phyloP scores from a whole-genome alignment of 23 red algal genomes.

The Gracilaria vermiculophylla region DNA sequence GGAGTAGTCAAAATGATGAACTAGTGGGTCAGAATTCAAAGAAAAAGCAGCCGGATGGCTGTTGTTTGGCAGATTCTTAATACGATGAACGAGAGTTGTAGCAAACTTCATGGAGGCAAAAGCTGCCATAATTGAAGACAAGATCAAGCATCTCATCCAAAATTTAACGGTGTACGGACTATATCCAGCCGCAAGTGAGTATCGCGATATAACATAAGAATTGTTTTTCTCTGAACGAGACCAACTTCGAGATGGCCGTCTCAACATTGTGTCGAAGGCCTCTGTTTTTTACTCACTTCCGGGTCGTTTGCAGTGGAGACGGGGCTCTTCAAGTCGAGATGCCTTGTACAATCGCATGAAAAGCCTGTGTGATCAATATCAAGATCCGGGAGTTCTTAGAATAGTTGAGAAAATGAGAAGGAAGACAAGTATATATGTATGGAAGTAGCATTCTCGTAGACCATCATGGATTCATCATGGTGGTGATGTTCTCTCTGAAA shows the following conservation, averaged over 20 bases:
- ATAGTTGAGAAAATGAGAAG: background rate
- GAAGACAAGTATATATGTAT: no score
- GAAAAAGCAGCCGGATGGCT: background rate
- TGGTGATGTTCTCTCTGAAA: background rate
- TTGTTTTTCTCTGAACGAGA: background rate
- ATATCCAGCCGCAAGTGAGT: background rate
- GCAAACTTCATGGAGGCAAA: background rate
- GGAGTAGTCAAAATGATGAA: conserved; percentile 12
- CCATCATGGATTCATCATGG: background rate
- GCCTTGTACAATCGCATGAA: background rate
- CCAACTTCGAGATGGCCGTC: background rate
- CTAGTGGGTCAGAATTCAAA: background rate
- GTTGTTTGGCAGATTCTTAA: background rate
- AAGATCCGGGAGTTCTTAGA: background rate
- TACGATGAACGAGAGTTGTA: background rate
- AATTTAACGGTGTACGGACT: background rate
- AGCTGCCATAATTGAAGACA: background rate
- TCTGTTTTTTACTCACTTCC: no score
- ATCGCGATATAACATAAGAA: background rate
- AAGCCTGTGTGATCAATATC: background rate
- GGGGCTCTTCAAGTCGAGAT: no score
- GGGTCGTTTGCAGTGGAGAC: background rate
- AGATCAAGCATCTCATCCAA: background rate
- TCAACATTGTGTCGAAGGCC: background rate
- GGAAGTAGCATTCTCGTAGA: background rate